Evolutionary conservation across 139 green algal species (phyloP).

Genomic region (Chlorella sp.): DNA sequence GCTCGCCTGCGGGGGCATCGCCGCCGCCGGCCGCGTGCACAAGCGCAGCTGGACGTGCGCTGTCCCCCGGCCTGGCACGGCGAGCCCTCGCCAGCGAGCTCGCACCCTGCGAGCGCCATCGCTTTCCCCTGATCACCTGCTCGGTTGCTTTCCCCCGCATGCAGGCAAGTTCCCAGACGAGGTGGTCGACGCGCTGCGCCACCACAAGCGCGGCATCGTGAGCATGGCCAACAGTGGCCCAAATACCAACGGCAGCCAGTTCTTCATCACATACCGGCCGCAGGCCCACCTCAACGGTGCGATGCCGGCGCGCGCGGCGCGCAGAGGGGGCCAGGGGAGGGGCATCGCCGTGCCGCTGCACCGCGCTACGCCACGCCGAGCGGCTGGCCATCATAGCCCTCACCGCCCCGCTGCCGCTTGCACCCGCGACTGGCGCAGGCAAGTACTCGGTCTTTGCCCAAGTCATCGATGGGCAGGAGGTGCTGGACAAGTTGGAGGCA

Average conservation of each 20-base stretch:
- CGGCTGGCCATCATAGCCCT: neutral
- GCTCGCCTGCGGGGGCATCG: too few relatives aligned
- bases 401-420: neutral
- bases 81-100: too few relatives aligned
- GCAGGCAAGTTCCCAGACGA: constrained; percentile 98
- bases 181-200: constrained; percentile 86
- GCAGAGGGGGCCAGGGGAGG: neutral
- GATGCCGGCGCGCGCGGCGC: neutral
- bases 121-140: too few relatives aligned
- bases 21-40: too few relatives aligned
- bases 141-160: too few relatives aligned
- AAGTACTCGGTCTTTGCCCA: constrained; percentile 88
- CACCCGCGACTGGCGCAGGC: constrained; percentile 29
- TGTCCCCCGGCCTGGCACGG: too few relatives aligned
- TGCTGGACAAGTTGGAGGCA: constrained; percentile 96
- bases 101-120: too few relatives aligned
- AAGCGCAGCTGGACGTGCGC: too few relatives aligned
- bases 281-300: constrained; percentile 92
- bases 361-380: neutral
- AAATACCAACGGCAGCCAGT: constrained; percentile 89
- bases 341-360: too few relatives aligned
- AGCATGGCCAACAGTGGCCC: constrained; percentile 97
- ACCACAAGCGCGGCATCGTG: constrained; percentile 87
- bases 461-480: constrained; percentile 95
- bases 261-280: constrained; percentile 98